Evolutionary conservation across 352 stramenopile species (phyloP), one percentile per base, ranked within the genome.

Genomic region (Globisporangium irregulare): DNA sequence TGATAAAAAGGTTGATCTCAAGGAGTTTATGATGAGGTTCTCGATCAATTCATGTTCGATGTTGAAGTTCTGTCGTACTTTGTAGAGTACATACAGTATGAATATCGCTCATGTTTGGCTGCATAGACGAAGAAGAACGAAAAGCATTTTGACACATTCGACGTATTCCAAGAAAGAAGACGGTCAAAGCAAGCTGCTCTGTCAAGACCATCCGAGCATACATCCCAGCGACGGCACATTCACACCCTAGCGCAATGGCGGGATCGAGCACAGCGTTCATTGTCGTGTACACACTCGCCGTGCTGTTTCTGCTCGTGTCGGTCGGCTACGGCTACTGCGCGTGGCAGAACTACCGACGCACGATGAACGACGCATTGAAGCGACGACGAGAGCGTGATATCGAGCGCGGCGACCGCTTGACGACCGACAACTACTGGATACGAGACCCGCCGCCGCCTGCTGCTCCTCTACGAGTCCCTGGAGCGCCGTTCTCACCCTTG

Each of bases 341-440:
- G 25, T 83, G 76, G 76, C 69, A 55, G 43, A 71, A 81, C 62
- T 83, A 83, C 43, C 68, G 74, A 9, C 27, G 41, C 8, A 59
- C 71, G 20, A 79, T 83, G 68, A 22, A 69, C 5, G 72, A 71
- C 4, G 76, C 72, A 4, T 62, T 83, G 51, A 36, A 66, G 34
- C 64, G 71, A 14, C 60, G 72, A 12, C 74, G 65, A 57, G 73
- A 73, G 8, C 76, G 67, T 15, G 67, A 75, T 20, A 41, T 72
- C 4, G 76, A 79, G 58, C 66, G 64, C 18, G 62, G 73, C 34
- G 68, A 60, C 4, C 64, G 32, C 25, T 22, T 59, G 12, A 68
- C 53, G 2, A 67, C 59, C 20, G 66, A 83, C 57, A 59, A 83
- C 53, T 81, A 83, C 64, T 82, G 76, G 76, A 69, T 59, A 7